Evolutionary conservation across 805 yeast species (phyloP), one percentile per base, ranked within the genome.

Genomic region (Kazachstania kunashirensis): DNA sequence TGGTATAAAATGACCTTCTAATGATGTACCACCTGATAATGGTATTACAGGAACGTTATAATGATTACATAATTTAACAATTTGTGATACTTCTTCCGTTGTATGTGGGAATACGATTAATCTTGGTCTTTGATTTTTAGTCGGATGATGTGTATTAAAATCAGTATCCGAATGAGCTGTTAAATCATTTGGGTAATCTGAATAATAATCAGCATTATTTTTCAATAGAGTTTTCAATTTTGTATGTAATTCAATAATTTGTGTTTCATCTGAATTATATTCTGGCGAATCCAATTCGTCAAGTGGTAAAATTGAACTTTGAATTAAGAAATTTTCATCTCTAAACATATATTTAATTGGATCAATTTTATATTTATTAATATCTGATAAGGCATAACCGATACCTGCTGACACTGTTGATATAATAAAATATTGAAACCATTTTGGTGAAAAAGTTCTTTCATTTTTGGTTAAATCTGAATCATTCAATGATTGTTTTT

Each of bases 1-100:
- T 4, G 84, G 78, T 32, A 79, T 66, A 53, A 75, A 79, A 50
- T 83, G 86, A n/a, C 92, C 94, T 55, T 83, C 94, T 28, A 83
- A 61, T 0, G 89, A 79, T 0, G 92, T 76, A 21, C 84, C 84
- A 8, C 92, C 94, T 1, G 84, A 72, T 40, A 61, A 79, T 1
- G 92, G 86, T n/a, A 83, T 75, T 39, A 82, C 75, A 5, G 94
- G 89, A 3, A 83, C 67, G 25, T 56, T 61, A 50, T 73, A 68
- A 43, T 70, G 64, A 49, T 79, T 75, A 38, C 83, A 76, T 6
- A 79, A 61, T 46, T 74, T 75, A 61, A 81, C 59, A 10, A 83
- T 67, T 15, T 63, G 57, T 0, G 84, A 75, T 0, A 83, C 85
- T 42, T 81, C 75, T 41, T 77, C 75, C 0, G 86, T 79, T 40